Conservation (phyloP, 169 alveolate species). For the Amoebophrya sp. region DNA sequence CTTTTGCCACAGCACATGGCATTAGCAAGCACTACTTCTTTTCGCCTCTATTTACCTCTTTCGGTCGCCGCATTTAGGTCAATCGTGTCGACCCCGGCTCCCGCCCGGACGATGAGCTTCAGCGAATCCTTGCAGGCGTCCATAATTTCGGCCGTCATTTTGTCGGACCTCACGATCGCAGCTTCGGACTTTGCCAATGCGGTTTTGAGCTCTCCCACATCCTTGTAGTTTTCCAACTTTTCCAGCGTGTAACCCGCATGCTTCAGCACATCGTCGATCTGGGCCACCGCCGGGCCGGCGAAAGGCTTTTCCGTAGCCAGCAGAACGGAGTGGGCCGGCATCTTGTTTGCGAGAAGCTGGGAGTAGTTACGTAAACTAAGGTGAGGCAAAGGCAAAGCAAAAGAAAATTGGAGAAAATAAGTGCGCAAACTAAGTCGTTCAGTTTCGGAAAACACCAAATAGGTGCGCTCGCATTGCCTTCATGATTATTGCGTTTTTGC, state of each 20-base stretch:
- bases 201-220: neutral
- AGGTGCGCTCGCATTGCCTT: too few species aligned
- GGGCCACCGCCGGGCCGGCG: slow-evolving; percentile 43
- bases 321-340: slow-evolving; percentile 39
- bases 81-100: slow-evolving; percentile 69
- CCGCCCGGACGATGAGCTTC: slow-evolving; percentile 59
- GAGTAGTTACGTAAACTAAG: too few species aligned
- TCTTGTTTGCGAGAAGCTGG: neutral
- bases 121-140: neutral
- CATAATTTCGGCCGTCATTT: neutral
- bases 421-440: too few species aligned
- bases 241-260: slow-evolving; percentile 38
- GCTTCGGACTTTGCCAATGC: slow-evolving; percentile 29
- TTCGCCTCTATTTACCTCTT: too few species aligned
- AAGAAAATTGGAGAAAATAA: too few species aligned
- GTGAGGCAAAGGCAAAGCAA: too few species aligned
- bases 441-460: too few species aligned
- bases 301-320: slow-evolving; percentile 51
- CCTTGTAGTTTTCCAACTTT: slow-evolving; percentile 29
- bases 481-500: too few species aligned
- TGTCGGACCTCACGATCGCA: slow-evolving; percentile 18
- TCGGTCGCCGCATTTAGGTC: slow-evolving; percentile 55
- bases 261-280: slow-evolving; percentile 38
- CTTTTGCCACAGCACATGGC: too few species aligned
- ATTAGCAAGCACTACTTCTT: too few species aligned